These are phyloP conservation scores for Aspergillus aculeatus DNA, from an alignment of 2,329 filamentous ascomycete genomes.

Conservation along the genomic window DNA sequence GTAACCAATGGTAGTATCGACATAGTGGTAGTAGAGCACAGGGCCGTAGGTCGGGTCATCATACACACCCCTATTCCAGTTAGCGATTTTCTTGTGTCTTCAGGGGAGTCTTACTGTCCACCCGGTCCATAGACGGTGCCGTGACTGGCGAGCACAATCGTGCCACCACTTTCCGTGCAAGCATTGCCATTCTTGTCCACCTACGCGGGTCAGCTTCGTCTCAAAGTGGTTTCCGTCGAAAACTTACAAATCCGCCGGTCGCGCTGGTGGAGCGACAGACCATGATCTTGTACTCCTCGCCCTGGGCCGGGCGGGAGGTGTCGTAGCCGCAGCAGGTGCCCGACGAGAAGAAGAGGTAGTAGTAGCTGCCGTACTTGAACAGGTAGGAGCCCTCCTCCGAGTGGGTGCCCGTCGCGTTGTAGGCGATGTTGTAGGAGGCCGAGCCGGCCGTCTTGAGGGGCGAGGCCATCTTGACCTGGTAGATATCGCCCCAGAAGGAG, in stretches of 20 bases:
- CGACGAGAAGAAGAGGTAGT: slow-evolving; percentile 64
- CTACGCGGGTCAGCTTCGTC: slow-evolving; percentile 12
- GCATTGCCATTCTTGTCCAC: slow-evolving; percentile 54
- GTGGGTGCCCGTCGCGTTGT: slow-evolving; percentile 51
- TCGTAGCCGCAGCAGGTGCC: slow-evolving; percentile 64
- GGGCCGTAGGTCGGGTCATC: slow-evolving; percentile 45
- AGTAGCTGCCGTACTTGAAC: slow-evolving; percentile 56
- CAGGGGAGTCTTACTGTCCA: slow-evolving; percentile 55
- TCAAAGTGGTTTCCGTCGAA: not conserved
- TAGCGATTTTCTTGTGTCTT: not conserved
- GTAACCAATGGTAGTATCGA: slow-evolving; percentile 55
- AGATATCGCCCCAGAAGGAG: slow-evolving; percentile 67
- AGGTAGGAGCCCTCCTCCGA: slow-evolving; percentile 59
- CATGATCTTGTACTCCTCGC: slow-evolving; percentile 65
- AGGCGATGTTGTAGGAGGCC: slow-evolving; percentile 53
- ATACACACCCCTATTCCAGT: slow-evolving; percentile 28
- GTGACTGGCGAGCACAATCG: slow-evolving; percentile 56
- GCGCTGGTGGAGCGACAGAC: slow-evolving; percentile 59
- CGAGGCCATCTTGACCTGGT: slow-evolving; percentile 54
- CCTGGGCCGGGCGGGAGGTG: slow-evolving; percentile 49
- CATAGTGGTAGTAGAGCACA: slow-evolving; percentile 64
- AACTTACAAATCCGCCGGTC: slow-evolving; percentile 53
- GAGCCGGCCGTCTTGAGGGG: slow-evolving; percentile 31
- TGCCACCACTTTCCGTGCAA: slow-evolving; percentile 60
- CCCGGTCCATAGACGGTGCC: slow-evolving; percentile 63